Conservation (phyloP, 2,329 filamentous ascomycete species). For the Venturia pyrina region DNA sequence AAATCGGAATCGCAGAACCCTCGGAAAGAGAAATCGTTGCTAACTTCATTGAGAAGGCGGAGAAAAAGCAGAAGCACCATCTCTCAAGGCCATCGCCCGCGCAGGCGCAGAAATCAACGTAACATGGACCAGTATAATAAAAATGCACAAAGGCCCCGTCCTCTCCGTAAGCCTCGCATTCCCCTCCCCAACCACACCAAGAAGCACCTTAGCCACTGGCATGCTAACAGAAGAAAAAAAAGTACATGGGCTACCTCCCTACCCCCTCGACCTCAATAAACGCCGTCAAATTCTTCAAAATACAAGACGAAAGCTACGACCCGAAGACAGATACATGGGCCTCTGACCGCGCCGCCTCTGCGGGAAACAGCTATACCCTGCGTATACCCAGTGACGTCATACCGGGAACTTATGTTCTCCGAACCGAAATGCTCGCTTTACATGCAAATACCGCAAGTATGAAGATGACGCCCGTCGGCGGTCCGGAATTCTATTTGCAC, state of each 20-base stretch:
- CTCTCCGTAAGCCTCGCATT: not conserved
- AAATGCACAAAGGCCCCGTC: not conserved
- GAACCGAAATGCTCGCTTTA: constrained; percentile 44
- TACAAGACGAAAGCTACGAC: not conserved
- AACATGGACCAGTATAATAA: not conserved
- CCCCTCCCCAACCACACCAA: not conserved
- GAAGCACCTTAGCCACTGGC: no score
- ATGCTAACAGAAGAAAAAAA: no score
- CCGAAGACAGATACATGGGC: constrained; percentile 19
- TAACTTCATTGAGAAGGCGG: not conserved
- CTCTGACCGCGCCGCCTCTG: constrained; percentile 25
- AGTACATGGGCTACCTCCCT: constrained; percentile 1
- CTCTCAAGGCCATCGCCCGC: not conserved
- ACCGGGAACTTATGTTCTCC: constrained; percentile 42
- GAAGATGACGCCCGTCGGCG: constrained; percentile 25
- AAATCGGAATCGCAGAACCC: not conserved
- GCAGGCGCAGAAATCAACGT: constrained; percentile 1
- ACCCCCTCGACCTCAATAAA: not conserved
- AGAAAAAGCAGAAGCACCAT: not conserved
- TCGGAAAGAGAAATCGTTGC: no score
- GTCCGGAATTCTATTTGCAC: constrained; percentile 41
- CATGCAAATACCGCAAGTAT: constrained; percentile 28
- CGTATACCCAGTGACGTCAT: constrained; percentile 34
- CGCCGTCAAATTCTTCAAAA: constrained; percentile 2
- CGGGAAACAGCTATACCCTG: constrained; percentile 38